Evolutionary conservation across 2,329 filamentous ascomycete genomes (phyloP), one percentile per base, ranked within the genome.

Genomic region (Uncinocarpus reesii): DNA sequence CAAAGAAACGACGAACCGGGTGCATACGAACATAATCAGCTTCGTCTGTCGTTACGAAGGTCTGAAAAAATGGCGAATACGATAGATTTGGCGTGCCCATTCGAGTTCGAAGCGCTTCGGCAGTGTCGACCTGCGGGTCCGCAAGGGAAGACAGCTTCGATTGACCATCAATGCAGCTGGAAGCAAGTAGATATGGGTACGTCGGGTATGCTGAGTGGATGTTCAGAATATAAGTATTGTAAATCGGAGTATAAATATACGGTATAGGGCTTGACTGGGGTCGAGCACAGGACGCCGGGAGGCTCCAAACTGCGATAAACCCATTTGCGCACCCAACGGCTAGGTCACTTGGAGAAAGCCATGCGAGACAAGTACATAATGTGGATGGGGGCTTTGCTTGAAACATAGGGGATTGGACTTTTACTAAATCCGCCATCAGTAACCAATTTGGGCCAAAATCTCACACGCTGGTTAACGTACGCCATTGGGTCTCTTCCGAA

Each of bases 271-370:
- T 23, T 56, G 32, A 3, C 48, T 31, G 7, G 50, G 47, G 5
- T 47, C 52, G 28, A 15, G 35, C 42, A 47, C 40, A 48, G 53
- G 52, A 48, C 58, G 50, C 16, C n/a, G 54, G 44, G 49, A 70
- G 62, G 52, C 68, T 73, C 69, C 73, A 81, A 20, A 80, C 62
- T 3, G 70, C 73, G 3, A 81, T 62, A 47, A 67, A 75, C 2
- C 79, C 79, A 54, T 77, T 73, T 6, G 78, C 71, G 46, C 72
- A 76, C 24, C 73, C 75, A 16, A 74, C 73, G 2, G 72, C 72
- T 46, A 83, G 62, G 32, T 77, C 71, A 11, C 65, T 72, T 2
- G 70, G 67, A 8, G 75, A 78, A 11, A 80, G 62, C 76, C 78
- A 82, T 15, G 72, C 63, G 10, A 81, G 53, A 51, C 69, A 74